Percentiles rank a stretch among this genome's conserved stretches.
These are phyloP conservation scores for Chlamydomonas urium DNA, from an alignment of 139 green algal genomes.

Conservation along the genomic window DNA sequence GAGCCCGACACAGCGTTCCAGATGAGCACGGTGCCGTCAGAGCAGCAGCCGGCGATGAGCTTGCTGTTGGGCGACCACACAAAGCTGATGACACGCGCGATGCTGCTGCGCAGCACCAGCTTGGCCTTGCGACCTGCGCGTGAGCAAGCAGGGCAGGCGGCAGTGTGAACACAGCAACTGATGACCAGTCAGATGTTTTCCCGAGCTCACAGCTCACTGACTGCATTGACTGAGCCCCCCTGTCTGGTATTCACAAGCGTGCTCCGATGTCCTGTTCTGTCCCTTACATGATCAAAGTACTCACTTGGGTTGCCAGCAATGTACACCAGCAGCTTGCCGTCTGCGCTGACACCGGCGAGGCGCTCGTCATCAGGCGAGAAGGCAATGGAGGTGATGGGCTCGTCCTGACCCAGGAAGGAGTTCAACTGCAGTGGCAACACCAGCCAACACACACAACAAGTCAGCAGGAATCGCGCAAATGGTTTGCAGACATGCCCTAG, in stretches of 20 bases:
- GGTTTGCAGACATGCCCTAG: too few relatives aligned
- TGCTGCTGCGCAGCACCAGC: constrained; percentile 25
- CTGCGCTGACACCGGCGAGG: constrained; percentile 1
- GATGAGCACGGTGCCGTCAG: constrained; percentile 38
- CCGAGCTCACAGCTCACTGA: too few relatives aligned
- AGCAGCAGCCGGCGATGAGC: constrained; percentile 32
- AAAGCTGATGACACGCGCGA: constrained; percentile 29
- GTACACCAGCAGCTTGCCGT: constrained; percentile 42
- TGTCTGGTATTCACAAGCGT: too few relatives aligned
- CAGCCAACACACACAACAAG: neutral
- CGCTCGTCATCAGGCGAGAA: constrained; percentile 46
- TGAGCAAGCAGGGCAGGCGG: too few relatives aligned
- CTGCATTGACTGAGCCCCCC: too few relatives aligned
- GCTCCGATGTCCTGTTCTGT: too few relatives aligned
- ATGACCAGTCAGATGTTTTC: too few relatives aligned
- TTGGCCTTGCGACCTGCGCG: constrained; percentile 24
- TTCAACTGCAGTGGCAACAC: constrained; percentile 23
- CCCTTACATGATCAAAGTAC: too few relatives aligned
- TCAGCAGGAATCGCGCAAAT: too few relatives aligned
- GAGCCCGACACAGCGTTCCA: constrained; percentile 33
- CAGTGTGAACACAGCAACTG: too few relatives aligned
- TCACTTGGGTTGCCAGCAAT: constrained; percentile 9
- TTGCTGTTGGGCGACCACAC: constrained; percentile 46
- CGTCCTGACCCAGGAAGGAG: constrained; percentile 26
- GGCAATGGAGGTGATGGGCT: constrained; percentile 35